Evolutionary conservation across 495 filamentous ascomycete species (phyloP), one percentile per base, ranked within the genome.

Genomic region (Aspergillus haitiensis): DNA sequence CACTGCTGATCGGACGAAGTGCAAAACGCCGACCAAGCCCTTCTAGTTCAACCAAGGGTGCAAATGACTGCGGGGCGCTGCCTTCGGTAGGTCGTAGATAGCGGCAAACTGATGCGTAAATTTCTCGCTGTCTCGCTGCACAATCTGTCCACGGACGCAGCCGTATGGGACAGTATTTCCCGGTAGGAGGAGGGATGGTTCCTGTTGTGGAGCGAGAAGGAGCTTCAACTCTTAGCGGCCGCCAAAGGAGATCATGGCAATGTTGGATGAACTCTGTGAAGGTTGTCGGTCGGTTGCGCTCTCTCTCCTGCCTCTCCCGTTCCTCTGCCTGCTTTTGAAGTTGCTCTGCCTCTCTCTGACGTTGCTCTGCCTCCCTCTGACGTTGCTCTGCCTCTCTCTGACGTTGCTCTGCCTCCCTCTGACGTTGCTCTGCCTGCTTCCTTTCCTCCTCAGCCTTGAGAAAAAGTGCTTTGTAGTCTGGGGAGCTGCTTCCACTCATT

Each of bases 231-330:
- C 57, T 54, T 33, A 71, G 45, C 11, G 47, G 63, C 9, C 62
- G 54, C 8, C 61, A 78, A 40, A 78, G 59, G 21, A 74, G 59
- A 52, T 67, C 56, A 44, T 78, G 70, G 56, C 70, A 75, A 42
- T 62, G 44, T 47, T 49, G 60, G 40, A 78, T 61, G 60, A 75
- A 67, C 56, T 75, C 76, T 59, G 31, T 55, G 56, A 75, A 73
- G 53, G 73, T 70, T 37, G 74, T 77, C 21, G 5, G 67, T 61
- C 33, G 51, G 42, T 46, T 64, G 36, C 46, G 59, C 16, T 60
- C 45, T 49, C 35, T 39, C 12, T 59, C 37, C 11, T 51, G 46
- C n/a, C 33, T 21, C 31, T 36, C 3, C 44, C 33, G 13, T 40
- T 60, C 62, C 18, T 64, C 52, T 18, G 53, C 58, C 33, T 61